Base-by-base conservation (phyloP, 768 basidiomycete genomes). In the Paxillus involutus region DNA sequence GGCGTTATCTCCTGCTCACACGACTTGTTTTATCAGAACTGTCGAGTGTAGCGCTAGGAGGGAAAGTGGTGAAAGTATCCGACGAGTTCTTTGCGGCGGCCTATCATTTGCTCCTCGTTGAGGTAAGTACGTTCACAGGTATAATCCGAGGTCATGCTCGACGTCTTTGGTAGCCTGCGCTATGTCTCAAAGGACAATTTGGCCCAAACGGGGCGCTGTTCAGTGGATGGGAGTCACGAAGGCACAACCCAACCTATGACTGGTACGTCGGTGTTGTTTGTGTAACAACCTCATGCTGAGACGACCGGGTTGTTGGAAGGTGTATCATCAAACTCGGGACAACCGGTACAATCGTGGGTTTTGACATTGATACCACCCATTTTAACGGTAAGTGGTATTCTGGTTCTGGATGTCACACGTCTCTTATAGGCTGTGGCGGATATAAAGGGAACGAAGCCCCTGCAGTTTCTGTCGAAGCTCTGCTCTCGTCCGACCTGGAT, bases 21-120 rank as follows among this genome's bases (percentile, higher is more conserved):
- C 14, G 19, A 24, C 30, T 17, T 21, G 44, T 50, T 46, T 49
- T 40, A n/a, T 60, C 37, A 96, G 97, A 99, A 71, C 79, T 98
- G 11, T 97, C 95, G 30, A 91, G 89, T 57, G 86, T 85, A 16
- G 85, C 86, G 0, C 75, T 98, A 12, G 96, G 93, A 16, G 94
- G 86, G 3, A 70, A 78, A 53, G 75, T 98, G 59, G 65, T 88
- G 32, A 77, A 80, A 2, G 85, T 90, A 44, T 97, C 94, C 2
- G 97, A 99, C 70, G 94, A 99, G 59, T 99, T 98, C 78, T 99
- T 99, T 64, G 94, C 92, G 10, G 83, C 87, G 61, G 94, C 90
- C 0, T 80, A 72, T 58, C 85, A 96, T 73, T 76, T 99, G 24
- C 78, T 99, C 50, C 79, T 89, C 46, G 87, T 91, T 41, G 85